These are phyloP conservation scores for Suillus occidentalis DNA, from an alignment of 768 basidiomycete genomes.

Conservation along the genomic window DNA sequence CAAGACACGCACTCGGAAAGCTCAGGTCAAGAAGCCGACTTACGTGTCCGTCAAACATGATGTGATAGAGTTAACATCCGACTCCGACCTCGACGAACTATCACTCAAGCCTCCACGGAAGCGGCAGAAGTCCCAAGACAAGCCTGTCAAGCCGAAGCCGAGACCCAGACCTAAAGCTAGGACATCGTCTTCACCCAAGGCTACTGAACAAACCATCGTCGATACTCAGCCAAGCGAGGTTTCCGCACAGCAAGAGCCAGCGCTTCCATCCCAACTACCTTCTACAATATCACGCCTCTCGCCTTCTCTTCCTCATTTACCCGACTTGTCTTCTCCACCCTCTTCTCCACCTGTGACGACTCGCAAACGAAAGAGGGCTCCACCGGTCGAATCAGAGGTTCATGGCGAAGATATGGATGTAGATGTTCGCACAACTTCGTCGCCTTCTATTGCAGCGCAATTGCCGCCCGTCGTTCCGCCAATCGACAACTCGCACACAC, in stretches of 20 bases:
- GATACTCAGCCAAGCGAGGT: slow-evolving; percentile 18
- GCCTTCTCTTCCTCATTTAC: slow-evolving; percentile 20
- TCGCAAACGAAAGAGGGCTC: slow-evolving; percentile 29
- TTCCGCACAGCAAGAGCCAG: slow-evolving; percentile 31
- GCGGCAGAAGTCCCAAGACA: slow-evolving; percentile 31
- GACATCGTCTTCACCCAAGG: background rate
- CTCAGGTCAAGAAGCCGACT: slow-evolving; percentile 19
- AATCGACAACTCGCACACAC: background rate
- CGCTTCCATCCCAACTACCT: slow-evolving; percentile 33
- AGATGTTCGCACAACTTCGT: background rate
- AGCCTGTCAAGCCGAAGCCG: slow-evolving; percentile 24
- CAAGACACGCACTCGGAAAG: slow-evolving; percentile 50
- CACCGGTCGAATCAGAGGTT: slow-evolving; percentile 9
- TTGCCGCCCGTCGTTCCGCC: slow-evolving; percentile 39
- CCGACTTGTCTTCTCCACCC: slow-evolving; percentile 23
- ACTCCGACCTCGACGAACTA: slow-evolving; percentile 39
- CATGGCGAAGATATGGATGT: slow-evolving; percentile 19
- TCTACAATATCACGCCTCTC: slow-evolving; percentile 30
- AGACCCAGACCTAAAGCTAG: slow-evolving; percentile 27
- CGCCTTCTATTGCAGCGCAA: slow-evolving; percentile 25
- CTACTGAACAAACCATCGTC: slow-evolving; percentile 7
- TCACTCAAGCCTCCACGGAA: slow-evolving; percentile 29
- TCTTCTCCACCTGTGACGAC: slow-evolving; percentile 23
- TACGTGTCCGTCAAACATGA: slow-evolving; percentile 21
- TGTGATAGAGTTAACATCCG: slow-evolving; percentile 47